A percentile compares a stretch with the other conserved stretches of the same genome.
Evolutionary conservation across 495 filamentous ascomycete species (phyloP).

Genomic region (Penicillium maclennaniae): DNA sequence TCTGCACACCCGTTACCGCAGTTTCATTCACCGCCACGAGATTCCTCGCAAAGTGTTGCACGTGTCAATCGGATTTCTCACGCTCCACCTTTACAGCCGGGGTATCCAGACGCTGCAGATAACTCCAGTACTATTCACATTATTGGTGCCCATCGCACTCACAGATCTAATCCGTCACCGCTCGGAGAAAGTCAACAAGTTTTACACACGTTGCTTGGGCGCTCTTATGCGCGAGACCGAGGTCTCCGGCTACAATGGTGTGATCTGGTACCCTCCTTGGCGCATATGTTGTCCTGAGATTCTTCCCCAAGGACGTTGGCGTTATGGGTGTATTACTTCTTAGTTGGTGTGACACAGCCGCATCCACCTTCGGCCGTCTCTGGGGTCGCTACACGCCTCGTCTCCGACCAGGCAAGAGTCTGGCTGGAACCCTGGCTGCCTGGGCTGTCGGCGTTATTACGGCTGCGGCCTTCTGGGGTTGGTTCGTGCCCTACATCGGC

Average conservation of each 20-base stretch:
- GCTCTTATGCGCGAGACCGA: slow-evolving; percentile 96
- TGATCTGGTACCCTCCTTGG: slow-evolving; percentile 93
- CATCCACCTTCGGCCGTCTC: slow-evolving; percentile 83
- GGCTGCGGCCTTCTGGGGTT: slow-evolving; percentile 84
- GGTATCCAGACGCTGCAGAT: slow-evolving; percentile 71
- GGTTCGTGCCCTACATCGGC: slow-evolving; percentile 65
- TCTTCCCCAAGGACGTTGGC: slow-evolving; percentile 92
- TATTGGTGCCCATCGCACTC: slow-evolving; percentile 82
- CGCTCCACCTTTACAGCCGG: slow-evolving; percentile 73
- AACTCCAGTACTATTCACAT: slow-evolving; percentile 75
- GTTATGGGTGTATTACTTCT: slow-evolving; percentile 84
- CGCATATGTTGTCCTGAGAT: slow-evolving; percentile 76
- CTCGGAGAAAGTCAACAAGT: slow-evolving; percentile 71
- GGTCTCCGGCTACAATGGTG: slow-evolving; percentile 88
- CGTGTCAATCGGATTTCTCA: slow-evolving; percentile 93
- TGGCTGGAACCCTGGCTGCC: slow-evolving; percentile 84
- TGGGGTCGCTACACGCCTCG: slow-evolving; percentile 82
- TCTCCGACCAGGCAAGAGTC: slow-evolving; percentile 80
- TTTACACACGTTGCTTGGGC: slow-evolving; percentile 81
- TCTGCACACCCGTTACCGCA: slow-evolving; percentile 63
- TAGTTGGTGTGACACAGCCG: slow-evolving; percentile 97
- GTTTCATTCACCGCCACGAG: slow-evolving; percentile 50
- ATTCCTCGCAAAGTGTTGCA: slow-evolving; percentile 52
- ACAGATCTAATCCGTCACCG: slow-evolving; percentile 79
- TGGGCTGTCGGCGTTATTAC: slow-evolving; percentile 75